These are phyloP conservation scores for Vaccinium myrtillus DNA, from an alignment of 148 eudicot genomes.

Conservation along the genomic window DNA sequence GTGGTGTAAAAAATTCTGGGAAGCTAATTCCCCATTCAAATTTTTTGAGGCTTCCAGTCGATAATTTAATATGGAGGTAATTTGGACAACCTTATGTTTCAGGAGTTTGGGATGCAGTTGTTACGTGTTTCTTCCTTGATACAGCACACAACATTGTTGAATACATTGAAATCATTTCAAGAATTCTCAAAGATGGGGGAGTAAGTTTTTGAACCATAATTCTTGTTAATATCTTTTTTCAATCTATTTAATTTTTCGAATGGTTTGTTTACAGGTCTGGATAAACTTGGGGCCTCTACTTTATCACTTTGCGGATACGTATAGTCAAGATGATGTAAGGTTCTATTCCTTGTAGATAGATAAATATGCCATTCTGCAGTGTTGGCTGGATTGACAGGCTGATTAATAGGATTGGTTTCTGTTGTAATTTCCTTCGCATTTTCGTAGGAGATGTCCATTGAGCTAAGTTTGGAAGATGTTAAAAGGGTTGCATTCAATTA, in stretches of 20 bases:
- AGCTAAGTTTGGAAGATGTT: constrained; percentile 94
- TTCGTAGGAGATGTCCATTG: constrained; percentile 91
- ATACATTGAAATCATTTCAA: constrained; percentile 87
- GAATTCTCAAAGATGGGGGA: constrained; percentile 89
- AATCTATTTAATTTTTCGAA: not conserved
- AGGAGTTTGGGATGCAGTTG: constrained; percentile 98
- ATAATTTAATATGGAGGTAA: not conserved
- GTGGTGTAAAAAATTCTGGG: not conserved
- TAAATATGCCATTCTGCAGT: not conserved
- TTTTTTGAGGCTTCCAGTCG: constrained; percentile 2
- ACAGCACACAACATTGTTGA: constrained; percentile 94
- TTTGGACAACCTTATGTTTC: constrained; percentile 24
- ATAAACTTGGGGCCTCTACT: constrained; percentile 97
- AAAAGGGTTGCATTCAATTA: constrained; percentile 66
- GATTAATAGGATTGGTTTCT: not conserved
- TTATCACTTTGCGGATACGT: constrained; percentile 92
- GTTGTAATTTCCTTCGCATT: not conserved
- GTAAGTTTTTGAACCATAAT: constrained; percentile 43
- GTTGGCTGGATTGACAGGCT: not conserved
- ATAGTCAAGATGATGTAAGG: constrained; percentile 79
- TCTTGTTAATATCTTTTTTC: constrained; percentile 10
- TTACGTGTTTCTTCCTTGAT: constrained; percentile 95
- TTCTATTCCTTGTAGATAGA: constrained; percentile 8
- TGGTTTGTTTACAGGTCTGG: constrained; percentile 73
- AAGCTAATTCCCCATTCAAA: not conserved